phyloP scores from a whole-genome alignment of 106 monocot species.

The Dendrobium catenatum region DNA sequence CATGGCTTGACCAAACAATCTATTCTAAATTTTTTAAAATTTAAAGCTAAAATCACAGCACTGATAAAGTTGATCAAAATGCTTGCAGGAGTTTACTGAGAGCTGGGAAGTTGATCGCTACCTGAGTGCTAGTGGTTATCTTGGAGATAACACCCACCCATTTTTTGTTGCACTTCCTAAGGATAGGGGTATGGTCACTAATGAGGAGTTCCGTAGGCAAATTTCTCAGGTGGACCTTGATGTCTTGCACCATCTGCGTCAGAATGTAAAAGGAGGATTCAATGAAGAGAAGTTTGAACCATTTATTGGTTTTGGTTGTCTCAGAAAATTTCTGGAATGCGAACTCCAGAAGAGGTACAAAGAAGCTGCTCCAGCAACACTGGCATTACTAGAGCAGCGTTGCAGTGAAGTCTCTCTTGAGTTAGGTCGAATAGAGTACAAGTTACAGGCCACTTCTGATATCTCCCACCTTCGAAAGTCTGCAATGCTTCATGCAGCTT shows the following conservation, averaged over 20 bases:
- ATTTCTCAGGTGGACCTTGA: conserved; percentile 87
- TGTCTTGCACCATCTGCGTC: conserved; percentile 66
- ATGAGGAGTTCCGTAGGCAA: conserved; percentile 94
- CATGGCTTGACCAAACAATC: too few relatives aligned
- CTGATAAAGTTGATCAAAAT: background rate
- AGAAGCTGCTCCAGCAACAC: conserved; percentile 90
- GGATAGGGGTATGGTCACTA: conserved; percentile 68
- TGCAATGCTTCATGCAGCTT: conserved; percentile 82
- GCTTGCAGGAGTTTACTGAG: conserved; percentile 80
- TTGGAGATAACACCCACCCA: conserved; percentile 86
- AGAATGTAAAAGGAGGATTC: conserved; percentile 82
- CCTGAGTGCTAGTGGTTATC: conserved; percentile 90
- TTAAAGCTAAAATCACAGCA: too few relatives aligned
- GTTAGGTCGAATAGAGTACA: conserved; percentile 59
- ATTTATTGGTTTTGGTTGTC: conserved; percentile 72
- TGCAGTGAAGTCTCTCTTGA: conserved; percentile 70
- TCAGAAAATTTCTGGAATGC: conserved; percentile 69
- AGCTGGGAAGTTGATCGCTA: conserved; percentile 93
- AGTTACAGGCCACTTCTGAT: conserved; percentile 83
- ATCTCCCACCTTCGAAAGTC: conserved; percentile 70
- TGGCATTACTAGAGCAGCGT: conserved; percentile 86
- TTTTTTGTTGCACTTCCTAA: conserved; percentile 98
- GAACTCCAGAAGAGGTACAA: conserved; percentile 96
- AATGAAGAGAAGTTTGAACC: conserved; percentile 83
- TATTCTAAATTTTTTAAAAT: too few relatives aligned